phyloP scores from a whole-genome alignment of 345 rosid genomes.

The Populus tremula region DNA sequence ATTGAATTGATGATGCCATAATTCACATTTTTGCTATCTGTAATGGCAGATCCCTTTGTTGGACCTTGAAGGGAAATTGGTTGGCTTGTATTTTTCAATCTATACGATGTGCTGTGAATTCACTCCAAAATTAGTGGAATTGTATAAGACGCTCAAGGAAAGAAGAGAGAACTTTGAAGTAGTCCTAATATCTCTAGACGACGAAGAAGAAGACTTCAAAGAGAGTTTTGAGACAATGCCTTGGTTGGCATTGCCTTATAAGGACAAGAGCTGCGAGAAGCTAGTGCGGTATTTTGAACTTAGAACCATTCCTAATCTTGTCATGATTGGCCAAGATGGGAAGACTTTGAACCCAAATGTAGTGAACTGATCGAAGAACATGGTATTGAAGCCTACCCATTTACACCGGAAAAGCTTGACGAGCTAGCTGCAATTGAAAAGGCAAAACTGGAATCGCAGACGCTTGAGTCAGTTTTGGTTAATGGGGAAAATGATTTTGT shows the following conservation, averaged over 20 bases:
- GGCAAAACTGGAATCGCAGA: conserved; percentile 51
- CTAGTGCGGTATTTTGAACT: conserved; percentile 57
- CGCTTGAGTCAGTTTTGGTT: conserved; percentile 57
- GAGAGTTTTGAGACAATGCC: conserved; percentile 49
- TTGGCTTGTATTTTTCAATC: conserved; percentile 50
- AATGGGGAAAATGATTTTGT: conserved; percentile 59
- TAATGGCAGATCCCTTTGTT: conserved; percentile 48
- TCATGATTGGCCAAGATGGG: conserved; percentile 70
- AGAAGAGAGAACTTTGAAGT: conserved; percentile 57
- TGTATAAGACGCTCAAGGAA: conserved; percentile 49
- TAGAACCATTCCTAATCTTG: conserved; percentile 47
- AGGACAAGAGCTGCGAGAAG: conserved; percentile 45
- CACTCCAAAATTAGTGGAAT: conserved; percentile 50
- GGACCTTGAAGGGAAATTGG: conserved; percentile 65
- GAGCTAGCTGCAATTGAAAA: conserved; percentile 48
- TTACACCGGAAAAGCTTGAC: conserved; percentile 47
- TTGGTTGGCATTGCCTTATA: conserved; percentile 64
- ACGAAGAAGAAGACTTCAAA: conserved; percentile 50
- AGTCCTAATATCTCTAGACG: conserved; percentile 56
- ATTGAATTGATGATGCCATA: background rate
- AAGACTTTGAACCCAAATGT: conserved; percentile 55
- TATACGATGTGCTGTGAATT: conserved; percentile 37
- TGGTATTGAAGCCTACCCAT: conserved; percentile 64
- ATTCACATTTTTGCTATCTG: background rate
- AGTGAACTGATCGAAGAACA: conserved; percentile 59